These are phyloP conservation scores for Zygosaccharomyces kombuchaensis DNA, from an alignment of 805 yeast species.

Conservation along the genomic window DNA sequence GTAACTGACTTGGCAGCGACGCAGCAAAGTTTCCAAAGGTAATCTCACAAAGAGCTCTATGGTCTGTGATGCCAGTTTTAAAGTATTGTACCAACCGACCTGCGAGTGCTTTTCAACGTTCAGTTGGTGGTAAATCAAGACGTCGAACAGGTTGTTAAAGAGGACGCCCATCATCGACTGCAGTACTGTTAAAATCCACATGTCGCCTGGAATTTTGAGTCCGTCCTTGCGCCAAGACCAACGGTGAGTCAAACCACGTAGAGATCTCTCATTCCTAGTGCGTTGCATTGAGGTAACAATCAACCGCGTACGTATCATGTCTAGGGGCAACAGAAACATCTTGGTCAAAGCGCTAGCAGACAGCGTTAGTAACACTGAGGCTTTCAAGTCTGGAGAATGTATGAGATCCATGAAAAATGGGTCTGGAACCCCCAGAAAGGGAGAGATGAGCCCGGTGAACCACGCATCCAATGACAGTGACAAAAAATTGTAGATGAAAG, in stretches of 20 bases:
- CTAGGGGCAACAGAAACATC: conserved; percentile 71
- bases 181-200: conserved; percentile 64
- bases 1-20: conserved; percentile 76
- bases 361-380: conserved; percentile 62
- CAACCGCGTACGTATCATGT: conserved; percentile 71
- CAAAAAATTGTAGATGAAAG: conserved; percentile 72
- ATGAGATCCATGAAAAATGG: conserved; percentile 80
- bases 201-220: conserved; percentile 51
- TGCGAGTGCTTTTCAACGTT: conserved; percentile 65
- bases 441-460: conserved; percentile 84
- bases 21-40: conserved; percentile 81
- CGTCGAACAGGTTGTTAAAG: conserved; percentile 64
- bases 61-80: conserved; percentile 57
- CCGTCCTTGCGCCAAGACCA: conserved; percentile 38
- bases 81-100: conserved; percentile 55
- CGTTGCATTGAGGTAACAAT: conserved; percentile 60
- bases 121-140: conserved; percentile 51
- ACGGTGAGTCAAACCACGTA: conserved; percentile 58
- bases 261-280: conserved; percentile 47
- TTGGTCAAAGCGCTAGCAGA: conserved; percentile 71
- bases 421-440: conserved; percentile 78
- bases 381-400: conserved; percentile 71
- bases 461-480: conserved; percentile 81
- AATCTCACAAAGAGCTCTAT: conserved; percentile 68
- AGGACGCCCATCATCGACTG: conserved; percentile 57